phyloP scores from a whole-genome alignment of 2,329 filamentous ascomycete genomes.

The Meredithiella fracta region DNA sequence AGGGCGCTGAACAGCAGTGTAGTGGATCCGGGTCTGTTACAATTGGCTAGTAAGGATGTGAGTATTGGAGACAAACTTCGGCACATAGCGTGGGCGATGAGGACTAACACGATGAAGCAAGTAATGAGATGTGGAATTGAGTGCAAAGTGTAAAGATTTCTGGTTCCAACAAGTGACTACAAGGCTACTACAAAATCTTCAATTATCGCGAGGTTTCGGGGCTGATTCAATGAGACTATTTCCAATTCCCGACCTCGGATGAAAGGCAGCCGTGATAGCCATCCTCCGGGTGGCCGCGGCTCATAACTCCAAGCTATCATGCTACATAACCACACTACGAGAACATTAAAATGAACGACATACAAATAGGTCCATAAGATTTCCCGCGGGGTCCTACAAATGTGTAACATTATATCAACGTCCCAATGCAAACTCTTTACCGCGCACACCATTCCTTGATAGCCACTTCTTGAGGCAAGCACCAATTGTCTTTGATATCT shows the following conservation, averaged over 20 bases:
- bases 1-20: not conserved
- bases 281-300: not conserved
- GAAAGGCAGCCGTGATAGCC: not conserved
- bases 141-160: not conserved
- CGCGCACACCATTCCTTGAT: not conserved
- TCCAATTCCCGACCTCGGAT: not conserved
- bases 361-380: too few relatives aligned
- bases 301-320: not conserved
- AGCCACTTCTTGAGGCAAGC: not conserved
- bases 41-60: not conserved
- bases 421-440: not conserved
- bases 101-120: not conserved
- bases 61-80: slow-evolving; percentile 4
- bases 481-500: not conserved
- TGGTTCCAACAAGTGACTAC: not conserved
- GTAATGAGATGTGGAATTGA: not conserved
- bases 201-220: not conserved
- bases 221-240: not conserved
- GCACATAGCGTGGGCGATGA: slow-evolving; percentile 2
- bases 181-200: not conserved
- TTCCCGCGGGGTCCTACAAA: not conserved
- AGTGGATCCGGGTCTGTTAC: not conserved
- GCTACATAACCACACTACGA: too few relatives aligned
- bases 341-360: not conserved
- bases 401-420: not conserved